phyloP scores from a whole-genome alignment of 257 asterid species.

The Avicennia marina region DNA sequence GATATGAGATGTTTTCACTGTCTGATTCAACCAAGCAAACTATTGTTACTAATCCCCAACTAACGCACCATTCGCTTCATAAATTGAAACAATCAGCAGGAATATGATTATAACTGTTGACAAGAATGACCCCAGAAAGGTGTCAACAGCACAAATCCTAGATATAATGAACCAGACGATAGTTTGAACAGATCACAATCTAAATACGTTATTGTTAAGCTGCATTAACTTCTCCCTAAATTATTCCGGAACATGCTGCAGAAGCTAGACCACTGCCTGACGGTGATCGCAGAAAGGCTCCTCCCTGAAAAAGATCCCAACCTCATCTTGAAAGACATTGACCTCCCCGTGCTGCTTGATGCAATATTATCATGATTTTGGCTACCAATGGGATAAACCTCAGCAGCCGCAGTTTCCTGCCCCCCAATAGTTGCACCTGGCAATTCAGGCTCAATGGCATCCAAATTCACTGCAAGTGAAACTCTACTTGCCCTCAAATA shows the following conservation, averaged over 20 bases:
- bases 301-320: neutral
- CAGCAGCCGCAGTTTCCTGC: neutral
- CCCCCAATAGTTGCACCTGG: neutral
- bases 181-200: slow-evolving; percentile 16
- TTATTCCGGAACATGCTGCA: neutral
- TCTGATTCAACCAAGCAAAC: neutral
- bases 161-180: slow-evolving; percentile 15
- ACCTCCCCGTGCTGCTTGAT: neutral
- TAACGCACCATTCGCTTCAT: neutral
- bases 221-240: neutral
- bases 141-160: slow-evolving; percentile 11
- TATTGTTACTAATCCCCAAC: neutral
- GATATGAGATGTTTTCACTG: neutral
- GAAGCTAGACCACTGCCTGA: neutral
- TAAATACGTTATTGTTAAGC: too few relatives aligned
- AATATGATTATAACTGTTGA: neutral
- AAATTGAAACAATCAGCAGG: neutral
- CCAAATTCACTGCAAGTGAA: slow-evolving; percentile 56
- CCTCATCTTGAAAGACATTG: neutral
- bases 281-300: neutral
- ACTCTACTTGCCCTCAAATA: slow-evolving; percentile 52
- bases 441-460: slow-evolving; percentile 24
- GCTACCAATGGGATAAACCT: slow-evolving; percentile 12
- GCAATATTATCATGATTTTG: neutral
- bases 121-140: neutral